phyloP scores from a whole-genome alignment of 2,329 filamentous ascomycete species.

The Malbranchea cinnamomea region DNA sequence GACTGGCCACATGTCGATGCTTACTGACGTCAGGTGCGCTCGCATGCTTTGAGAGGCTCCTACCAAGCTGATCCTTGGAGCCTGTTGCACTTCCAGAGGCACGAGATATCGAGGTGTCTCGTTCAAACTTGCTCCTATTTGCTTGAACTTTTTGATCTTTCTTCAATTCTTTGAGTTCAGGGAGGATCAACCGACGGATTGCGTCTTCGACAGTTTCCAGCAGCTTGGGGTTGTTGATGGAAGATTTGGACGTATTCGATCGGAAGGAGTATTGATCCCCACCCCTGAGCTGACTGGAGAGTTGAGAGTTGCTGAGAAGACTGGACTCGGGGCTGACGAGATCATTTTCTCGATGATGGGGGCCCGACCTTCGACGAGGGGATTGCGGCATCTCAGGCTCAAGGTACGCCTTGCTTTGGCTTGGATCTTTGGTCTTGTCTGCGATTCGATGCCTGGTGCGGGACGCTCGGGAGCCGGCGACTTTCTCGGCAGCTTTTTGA shows the following conservation, averaged over 20 bases:
- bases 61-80: slow-evolving; percentile 39
- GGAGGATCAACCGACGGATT: slow-evolving; percentile 75
- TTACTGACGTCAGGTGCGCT: slow-evolving; percentile 47
- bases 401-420: slow-evolving; percentile 31
- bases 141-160: slow-evolving; percentile 71
- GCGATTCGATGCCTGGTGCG: slow-evolving; percentile 28
- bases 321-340: slow-evolving; percentile 45
- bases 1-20: slow-evolving; percentile 46
- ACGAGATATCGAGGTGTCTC: slow-evolving; percentile 47
- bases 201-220: slow-evolving; percentile 88
- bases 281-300: slow-evolving; percentile 39
- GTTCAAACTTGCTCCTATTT: slow-evolving; percentile 53
- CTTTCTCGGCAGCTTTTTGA: slow-evolving; percentile 54
- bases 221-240: slow-evolving; percentile 82
- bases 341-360: slow-evolving; percentile 38
- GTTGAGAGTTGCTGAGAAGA: slow-evolving; percentile 41
- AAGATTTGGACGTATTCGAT: slow-evolving; percentile 49
- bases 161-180: slow-evolving; percentile 82
- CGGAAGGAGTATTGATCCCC: slow-evolving; percentile 44
- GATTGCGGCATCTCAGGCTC: slow-evolving; percentile 32
- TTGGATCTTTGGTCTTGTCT: slow-evolving; percentile 31
- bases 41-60: slow-evolving; percentile 40
- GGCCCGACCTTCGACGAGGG: slow-evolving; percentile 34
- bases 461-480: slow-evolving; percentile 35
- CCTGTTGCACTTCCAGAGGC: slow-evolving; percentile 40